These are phyloP conservation scores for Xylaria cubensis DNA, from an alignment of 495 filamentous ascomycete species.

Conservation along the genomic window DNA sequence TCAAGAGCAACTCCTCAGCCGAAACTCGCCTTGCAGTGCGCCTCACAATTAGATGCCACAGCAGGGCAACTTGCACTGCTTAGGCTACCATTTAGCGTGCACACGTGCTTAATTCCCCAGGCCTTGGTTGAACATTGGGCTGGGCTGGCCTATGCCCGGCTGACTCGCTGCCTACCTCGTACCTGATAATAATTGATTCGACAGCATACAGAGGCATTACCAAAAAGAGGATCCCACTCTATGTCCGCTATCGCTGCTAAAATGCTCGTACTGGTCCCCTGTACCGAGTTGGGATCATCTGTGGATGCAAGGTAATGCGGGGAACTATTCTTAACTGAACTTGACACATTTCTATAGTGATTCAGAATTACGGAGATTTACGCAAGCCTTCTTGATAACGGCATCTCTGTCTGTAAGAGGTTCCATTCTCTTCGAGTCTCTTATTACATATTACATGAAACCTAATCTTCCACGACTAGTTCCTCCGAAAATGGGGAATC, in stretches of 20 bases:
- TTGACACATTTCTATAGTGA: background rate
- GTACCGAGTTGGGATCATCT: background rate
- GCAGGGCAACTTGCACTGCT: background rate
- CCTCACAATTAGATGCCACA: background rate
- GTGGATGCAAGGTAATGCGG: background rate
- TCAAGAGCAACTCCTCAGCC: background rate
- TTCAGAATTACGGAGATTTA: too few species aligned
- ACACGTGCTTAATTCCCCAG: slow-evolving; percentile 9
- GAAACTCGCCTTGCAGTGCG: slow-evolving; percentile 1
- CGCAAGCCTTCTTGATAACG: too few species aligned
- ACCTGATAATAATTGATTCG: background rate
- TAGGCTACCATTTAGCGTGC: background rate
- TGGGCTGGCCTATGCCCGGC: background rate
- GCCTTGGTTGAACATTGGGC: background rate
- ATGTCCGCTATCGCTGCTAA: background rate
- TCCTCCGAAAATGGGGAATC: too few species aligned
- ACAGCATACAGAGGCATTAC: background rate
- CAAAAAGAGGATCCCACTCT: background rate
- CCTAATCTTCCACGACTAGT: background rate
- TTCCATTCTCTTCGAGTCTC: background rate
- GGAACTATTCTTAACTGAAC: background rate
- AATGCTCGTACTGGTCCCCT: background rate
- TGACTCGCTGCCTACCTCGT: background rate
- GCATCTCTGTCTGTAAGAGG: background rate
- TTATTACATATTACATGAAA: background rate